Base-by-base conservation (phyloP, 306 rosid genomes). In the Citrullus amarus region DNA sequence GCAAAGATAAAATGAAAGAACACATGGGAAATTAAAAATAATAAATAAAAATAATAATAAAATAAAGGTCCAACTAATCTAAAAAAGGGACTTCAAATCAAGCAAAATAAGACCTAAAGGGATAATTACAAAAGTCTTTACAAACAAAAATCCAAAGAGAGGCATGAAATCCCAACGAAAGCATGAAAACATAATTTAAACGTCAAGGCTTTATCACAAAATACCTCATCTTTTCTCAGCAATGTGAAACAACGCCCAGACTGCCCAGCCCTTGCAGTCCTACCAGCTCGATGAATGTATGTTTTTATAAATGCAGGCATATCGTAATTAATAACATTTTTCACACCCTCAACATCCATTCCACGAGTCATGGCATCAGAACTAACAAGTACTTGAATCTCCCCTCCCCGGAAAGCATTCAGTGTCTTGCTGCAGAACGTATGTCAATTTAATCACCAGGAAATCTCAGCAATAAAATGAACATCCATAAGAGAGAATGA, bases 351-450 rank as follows among this genome's bases (percentile, higher is more conserved):
- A 73, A 95, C 96, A 84, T 95, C 97, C 96, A 95, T 95, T 74
- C 97, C 98, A 84, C 97, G 91, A 77, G 98, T 91, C 97, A 95
- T 88, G 53, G 98, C 97, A 91, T 92, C 97, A 61, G 97, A 92
- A 28, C 93, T 91, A 83, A 95, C 89, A 65, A 95, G 97, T 80
- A 95, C 97, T 86, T 89, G 97, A 67, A 95, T 82, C 80, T 84
- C 80, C 77, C 98, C 98, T 79, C 84, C 82, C 79, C 97, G 93
- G 71, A 95, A 95, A 79, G 87, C 88, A 66, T 82, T 84, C 85
- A 95, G 78, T 80, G 96, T 88, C 86, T 89, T 95, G 39, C 98
- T 95, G 96, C 87, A 83, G 51, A 58, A 73, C 16, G 82, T 79
- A 85, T 50, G 25, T 41, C 56, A 76, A 75, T 30, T 80, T 70